Conservation (phyloP, 2,329 filamentous ascomycete genomes). For the Ramularia collo-cygni region DNA sequence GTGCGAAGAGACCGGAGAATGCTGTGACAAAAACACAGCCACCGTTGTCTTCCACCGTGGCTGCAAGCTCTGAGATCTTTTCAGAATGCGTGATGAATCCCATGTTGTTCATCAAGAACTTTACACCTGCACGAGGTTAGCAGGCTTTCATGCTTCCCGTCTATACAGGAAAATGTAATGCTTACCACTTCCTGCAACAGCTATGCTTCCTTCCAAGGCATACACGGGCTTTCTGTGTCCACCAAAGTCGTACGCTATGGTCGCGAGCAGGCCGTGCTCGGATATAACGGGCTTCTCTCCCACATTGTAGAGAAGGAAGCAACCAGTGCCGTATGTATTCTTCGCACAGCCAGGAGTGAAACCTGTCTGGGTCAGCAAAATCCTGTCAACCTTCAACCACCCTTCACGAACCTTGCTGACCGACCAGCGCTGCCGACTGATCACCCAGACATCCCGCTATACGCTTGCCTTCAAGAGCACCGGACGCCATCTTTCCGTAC, state of each 20-base stretch:
- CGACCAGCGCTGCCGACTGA: constrained; percentile 78
- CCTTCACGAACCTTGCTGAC: constrained; percentile 62
- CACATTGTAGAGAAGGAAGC: constrained; percentile 84
- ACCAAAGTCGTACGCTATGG: constrained; percentile 78
- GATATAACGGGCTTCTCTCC: constrained; percentile 81
- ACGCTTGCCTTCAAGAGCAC: constrained; percentile 59
- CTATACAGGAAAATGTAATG: constrained; percentile 41
- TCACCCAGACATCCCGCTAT: constrained; percentile 85
- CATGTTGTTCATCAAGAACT: constrained; percentile 62
- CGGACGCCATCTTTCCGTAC: constrained; percentile 62
- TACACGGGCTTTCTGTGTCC: constrained; percentile 55
- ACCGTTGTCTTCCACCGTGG: constrained; percentile 65
- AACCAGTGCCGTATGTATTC: constrained; percentile 87
- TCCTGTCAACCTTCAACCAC: neutral
- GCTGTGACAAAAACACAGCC: constrained; percentile 82
- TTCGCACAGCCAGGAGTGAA: constrained; percentile 78
- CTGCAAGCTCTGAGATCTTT: constrained; percentile 59
- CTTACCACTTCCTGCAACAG: constrained; percentile 65
- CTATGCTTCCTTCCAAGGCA: constrained; percentile 73
- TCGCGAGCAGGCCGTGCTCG: constrained; percentile 73
- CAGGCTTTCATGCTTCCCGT: neutral
- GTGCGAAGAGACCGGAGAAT: constrained; percentile 84
- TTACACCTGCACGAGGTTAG: constrained; percentile 49
- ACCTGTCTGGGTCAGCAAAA: constrained; percentile 38
- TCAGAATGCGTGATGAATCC: constrained; percentile 57